phyloP scores from a whole-genome alignment of 192 early-diverging fungal species.

The Backusella westeae region DNA sequence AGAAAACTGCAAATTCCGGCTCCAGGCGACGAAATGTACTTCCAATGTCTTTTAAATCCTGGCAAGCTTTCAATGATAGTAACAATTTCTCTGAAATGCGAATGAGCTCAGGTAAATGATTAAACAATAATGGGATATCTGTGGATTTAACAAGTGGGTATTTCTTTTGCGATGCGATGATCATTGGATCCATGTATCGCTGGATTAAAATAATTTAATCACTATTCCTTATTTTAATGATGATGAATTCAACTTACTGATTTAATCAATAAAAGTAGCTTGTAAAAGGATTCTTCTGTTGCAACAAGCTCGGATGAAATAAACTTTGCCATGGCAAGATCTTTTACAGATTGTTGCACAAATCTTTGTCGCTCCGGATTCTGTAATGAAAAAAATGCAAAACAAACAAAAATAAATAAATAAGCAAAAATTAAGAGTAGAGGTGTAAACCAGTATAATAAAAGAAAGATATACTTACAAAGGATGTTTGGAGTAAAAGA shows the following conservation, averaged over 20 bases:
- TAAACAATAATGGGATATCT: constrained; percentile 35
- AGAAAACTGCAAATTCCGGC: constrained; percentile 25
- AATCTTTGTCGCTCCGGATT: constrained; percentile 2
- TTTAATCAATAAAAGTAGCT: constrained; percentile 14
- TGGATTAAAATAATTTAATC: background rate
- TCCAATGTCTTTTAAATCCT: constrained; percentile 20
- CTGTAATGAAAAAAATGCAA: background rate
- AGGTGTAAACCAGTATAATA: background rate
- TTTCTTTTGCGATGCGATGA: constrained; percentile 28
- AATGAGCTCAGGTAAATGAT: constrained; percentile 31
- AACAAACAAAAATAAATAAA: background rate
- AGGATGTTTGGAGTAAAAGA: background rate
- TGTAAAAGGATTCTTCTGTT: constrained; percentile 19
- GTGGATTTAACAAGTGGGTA: constrained; percentile 29
- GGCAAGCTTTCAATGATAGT: background rate
- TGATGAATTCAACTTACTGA: constrained; percentile 11
- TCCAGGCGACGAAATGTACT: constrained; percentile 18
- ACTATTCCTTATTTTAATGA: background rate
- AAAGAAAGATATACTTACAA: background rate
- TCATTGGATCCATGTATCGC: constrained; percentile 38
- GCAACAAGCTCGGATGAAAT: constrained; percentile 19
- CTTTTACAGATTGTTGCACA: constrained; percentile 17
- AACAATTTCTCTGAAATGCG: constrained; percentile 25
- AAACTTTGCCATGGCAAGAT: constrained; percentile 9
- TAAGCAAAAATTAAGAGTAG: background rate